phyloP scores from a whole-genome alignment of 2,329 filamentous ascomycete species.

The Thermochaetoides dissita region DNA sequence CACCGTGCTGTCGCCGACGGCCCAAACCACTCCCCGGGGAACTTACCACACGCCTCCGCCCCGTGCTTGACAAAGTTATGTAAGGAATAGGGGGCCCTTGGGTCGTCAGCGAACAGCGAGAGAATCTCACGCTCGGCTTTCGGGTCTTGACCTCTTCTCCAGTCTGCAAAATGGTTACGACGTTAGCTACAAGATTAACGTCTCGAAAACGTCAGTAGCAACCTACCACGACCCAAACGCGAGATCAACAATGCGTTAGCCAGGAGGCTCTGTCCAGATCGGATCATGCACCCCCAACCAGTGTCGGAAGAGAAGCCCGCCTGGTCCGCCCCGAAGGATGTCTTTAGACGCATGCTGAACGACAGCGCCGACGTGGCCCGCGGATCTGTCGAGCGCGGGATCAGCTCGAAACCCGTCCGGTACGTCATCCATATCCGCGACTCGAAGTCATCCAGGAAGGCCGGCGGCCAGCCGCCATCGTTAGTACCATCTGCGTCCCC shows the following conservation, averaged over 20 bases:
- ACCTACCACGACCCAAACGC: constrained; percentile 61
- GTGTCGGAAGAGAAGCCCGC: constrained; percentile 82
- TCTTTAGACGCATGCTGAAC: constrained; percentile 71
- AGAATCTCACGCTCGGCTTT: constrained; percentile 57
- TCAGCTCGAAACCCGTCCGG: constrained; percentile 69
- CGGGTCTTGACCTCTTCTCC: constrained; percentile 50
- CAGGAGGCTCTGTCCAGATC: constrained; percentile 83
- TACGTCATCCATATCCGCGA: constrained; percentile 95
- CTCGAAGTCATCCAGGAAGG: constrained; percentile 86
- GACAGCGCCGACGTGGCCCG: constrained; percentile 60
- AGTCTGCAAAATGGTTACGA: constrained; percentile 35
- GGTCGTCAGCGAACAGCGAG: constrained; percentile 74
- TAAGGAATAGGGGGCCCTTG: constrained; percentile 78
- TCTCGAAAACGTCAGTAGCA: too few relatives aligned
- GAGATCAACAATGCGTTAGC: constrained; percentile 70
- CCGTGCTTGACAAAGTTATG: constrained; percentile 88
- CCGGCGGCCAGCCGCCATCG: constrained; percentile 60
- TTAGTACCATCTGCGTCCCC: constrained; percentile 25
- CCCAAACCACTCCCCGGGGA: constrained; percentile 96
- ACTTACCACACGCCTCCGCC: constrained; percentile 75
- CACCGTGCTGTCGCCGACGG: constrained; percentile 91
- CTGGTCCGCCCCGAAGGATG: constrained; percentile 56
- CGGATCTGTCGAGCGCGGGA: constrained; percentile 64
- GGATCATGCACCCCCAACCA: constrained; percentile 98
- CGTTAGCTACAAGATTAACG: neutral